A percentile compares a stretch with the other conserved stretches of the same genome.
Conservation (phyloP, 2,329 filamentous ascomycete genomes). For the Alternaria atra region DNA sequence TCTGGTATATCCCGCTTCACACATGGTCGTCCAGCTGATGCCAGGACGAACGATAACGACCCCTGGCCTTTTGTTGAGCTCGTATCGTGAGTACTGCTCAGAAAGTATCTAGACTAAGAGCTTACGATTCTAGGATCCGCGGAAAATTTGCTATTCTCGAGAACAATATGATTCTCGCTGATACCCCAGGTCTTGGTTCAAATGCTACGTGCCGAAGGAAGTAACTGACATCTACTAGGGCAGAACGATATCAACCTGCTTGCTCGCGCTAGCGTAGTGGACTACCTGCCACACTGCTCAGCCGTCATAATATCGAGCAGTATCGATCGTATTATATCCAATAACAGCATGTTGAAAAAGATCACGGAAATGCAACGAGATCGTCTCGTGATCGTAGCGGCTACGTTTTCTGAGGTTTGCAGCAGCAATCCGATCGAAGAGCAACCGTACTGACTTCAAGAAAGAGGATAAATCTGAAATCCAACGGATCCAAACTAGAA, state of each 20-base stretch:
- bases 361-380: background rate
- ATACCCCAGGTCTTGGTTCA: background rate
- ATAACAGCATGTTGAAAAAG: background rate
- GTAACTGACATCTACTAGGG: too few relatives aligned
- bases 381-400: background rate
- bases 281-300: background rate
- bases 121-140: background rate
- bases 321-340: background rate
- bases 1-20: background rate
- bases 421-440: background rate
- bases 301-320: background rate
- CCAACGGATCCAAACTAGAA: background rate
- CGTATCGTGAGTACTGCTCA: background rate
- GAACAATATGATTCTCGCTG: background rate
- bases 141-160: background rate
- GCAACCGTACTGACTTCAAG: background rate
- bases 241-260: background rate
- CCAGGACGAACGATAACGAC: background rate
- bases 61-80: background rate
- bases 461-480: background rate
- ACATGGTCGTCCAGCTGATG: background rate
- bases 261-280: background rate
- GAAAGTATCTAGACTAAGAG: too few relatives aligned
- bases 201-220: too few relatives aligned
- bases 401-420: background rate